Conservation (phyloP, 2,329 filamentous ascomycete species). For the Phaeosphaeria sp. region DNA sequence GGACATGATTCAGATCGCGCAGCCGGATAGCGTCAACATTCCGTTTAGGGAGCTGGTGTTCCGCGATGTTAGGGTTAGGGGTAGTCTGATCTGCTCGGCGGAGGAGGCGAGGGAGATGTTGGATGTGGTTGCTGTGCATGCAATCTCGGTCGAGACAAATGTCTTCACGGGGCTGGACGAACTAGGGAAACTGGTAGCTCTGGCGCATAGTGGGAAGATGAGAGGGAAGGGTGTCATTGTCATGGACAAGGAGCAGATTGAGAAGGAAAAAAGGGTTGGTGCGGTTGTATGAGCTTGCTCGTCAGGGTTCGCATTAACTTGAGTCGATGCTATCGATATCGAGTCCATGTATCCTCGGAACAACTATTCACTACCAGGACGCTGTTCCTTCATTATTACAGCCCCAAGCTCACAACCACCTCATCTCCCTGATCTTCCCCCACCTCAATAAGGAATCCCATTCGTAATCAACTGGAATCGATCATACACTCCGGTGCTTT, state of each 20-base stretch:
- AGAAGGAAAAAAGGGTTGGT: conserved; percentile 33
- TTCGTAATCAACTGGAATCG: conserved; percentile 98
- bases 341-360: too few relatives aligned
- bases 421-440: background rate
- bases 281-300: background rate
- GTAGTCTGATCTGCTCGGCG: conserved; percentile 53
- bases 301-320: too few relatives aligned
- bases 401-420: background rate
- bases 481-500: conserved; percentile 94
- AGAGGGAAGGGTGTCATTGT: conserved; percentile 63
- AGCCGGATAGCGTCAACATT: conserved; percentile 41
- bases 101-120: conserved; percentile 58
- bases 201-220: conserved; percentile 61
- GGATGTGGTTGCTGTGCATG: conserved; percentile 53
- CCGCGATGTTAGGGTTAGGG: conserved; percentile 59
- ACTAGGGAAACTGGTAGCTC: conserved; percentile 58
- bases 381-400: background rate
- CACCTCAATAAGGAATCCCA: conserved; percentile 84
- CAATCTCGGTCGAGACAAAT: conserved; percentile 59
- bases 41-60: conserved; percentile 60
- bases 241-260: conserved; percentile 57
- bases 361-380: too few relatives aligned
- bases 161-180: conserved; percentile 60
- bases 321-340: too few relatives aligned
- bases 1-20: conserved; percentile 65